Percentiles rank a stretch among this genome's conserved stretches.
Evolutionary conservation across 2,329 filamentous ascomycete species (phyloP).

Genomic region (Didymosphaeria variabile): DNA sequence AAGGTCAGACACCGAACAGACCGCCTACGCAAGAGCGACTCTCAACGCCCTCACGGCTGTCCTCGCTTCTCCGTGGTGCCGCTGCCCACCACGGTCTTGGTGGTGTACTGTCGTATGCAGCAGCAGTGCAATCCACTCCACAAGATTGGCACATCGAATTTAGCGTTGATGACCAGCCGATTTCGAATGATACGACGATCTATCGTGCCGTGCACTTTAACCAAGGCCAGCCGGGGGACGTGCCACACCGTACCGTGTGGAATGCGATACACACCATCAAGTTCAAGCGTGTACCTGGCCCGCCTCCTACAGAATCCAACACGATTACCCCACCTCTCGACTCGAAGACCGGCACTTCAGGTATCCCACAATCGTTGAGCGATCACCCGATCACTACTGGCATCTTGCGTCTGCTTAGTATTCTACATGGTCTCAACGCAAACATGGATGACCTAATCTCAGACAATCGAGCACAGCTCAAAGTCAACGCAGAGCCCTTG

Average conservation of each 20-base stretch:
- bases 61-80: constrained; percentile 43
- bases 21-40: constrained; percentile 41
- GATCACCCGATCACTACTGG: constrained; percentile 86
- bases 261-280: constrained; percentile 89
- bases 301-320: constrained; percentile 76
- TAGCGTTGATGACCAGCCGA: constrained; percentile 81
- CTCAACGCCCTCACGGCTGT: constrained; percentile 41
- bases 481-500: constrained; percentile 80
- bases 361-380: constrained; percentile 79
- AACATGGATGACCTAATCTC: constrained; percentile 91
- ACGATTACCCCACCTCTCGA: constrained; percentile 66
- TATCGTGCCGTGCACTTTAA: constrained; percentile 90
- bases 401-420: constrained; percentile 87
- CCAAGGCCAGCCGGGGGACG: constrained; percentile 69
- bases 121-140: constrained; percentile 79
- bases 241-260: constrained; percentile 82
- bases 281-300: constrained; percentile 85
- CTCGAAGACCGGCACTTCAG: constrained; percentile 62
- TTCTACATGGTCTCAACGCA: constrained; percentile 90
- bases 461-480: constrained; percentile 75
- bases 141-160: constrained; percentile 99
- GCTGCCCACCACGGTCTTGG: constrained; percentile 49
- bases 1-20: constrained; percentile 53
- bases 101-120: constrained; percentile 80
- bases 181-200: constrained; percentile 92